Conservation (phyloP, 331 rosid species). For the Phaseolus coccineus region DNA sequence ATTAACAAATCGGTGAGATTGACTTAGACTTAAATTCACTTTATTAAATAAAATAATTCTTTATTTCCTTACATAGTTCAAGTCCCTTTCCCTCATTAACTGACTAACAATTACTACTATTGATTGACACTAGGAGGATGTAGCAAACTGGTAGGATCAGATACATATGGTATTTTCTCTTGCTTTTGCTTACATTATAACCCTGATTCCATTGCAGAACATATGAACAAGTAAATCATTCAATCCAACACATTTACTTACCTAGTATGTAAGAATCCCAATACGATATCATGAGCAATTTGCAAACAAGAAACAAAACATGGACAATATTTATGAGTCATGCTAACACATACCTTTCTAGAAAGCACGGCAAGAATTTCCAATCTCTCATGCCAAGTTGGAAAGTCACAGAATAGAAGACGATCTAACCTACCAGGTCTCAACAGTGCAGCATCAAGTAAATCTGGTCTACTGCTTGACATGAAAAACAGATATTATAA, state of each 20-base stretch:
- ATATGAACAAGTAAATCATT: slow-evolving; percentile 14
- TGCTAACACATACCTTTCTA: slow-evolving; percentile 69
- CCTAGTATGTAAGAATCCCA: background rate
- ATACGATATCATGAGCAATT: background rate
- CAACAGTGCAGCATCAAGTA: slow-evolving; percentile 93
- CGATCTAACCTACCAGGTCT: slow-evolving; percentile 98
- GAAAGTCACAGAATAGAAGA: slow-evolving; percentile 93
- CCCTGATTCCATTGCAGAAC: slow-evolving; percentile 1
- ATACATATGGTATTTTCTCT: background rate
- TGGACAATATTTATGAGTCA: slow-evolving; percentile 18
- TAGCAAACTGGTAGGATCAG: background rate
- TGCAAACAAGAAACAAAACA: slow-evolving; percentile 18
- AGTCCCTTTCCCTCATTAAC: no score
- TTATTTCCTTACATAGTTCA: no score
- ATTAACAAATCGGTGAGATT: no score
- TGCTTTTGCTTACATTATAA: slow-evolving; percentile 30
- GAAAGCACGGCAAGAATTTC: slow-evolving; percentile 91
- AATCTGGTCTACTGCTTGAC: slow-evolving; percentile 94
- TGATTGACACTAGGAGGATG: background rate
- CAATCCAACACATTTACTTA: slow-evolving; percentile 7
- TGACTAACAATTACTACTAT: background rate
- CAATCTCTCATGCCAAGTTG: slow-evolving; percentile 78
- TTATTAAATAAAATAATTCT: no score
- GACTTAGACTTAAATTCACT: no score
- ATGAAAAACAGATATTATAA: slow-evolving; percentile 47